Percentiles rank a stretch among this genome's conserved stretches.
Conservation (phyloP, 202 grass and related monocot genomes). For the Carex arenaria region DNA sequence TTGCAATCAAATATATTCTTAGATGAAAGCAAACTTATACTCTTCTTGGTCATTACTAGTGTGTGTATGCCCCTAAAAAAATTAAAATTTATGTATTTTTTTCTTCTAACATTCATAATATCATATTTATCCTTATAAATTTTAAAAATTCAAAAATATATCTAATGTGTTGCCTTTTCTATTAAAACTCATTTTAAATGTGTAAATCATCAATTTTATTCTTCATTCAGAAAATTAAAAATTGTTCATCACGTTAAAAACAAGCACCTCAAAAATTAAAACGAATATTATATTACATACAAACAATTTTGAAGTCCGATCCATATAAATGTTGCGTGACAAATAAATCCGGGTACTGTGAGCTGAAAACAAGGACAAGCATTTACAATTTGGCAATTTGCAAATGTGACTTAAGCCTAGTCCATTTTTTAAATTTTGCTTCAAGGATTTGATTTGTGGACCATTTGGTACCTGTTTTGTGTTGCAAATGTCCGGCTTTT, state of each 20-base stretch:
- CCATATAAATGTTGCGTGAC: not conserved
- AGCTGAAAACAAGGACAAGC: not conserved
- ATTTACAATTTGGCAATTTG: not conserved
- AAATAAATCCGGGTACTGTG: not conserved
- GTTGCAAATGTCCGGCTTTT: conserved; percentile 14
- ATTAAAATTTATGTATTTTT: no score
- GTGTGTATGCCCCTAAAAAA: no score
- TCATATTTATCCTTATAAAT: no score
- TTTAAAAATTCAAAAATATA: no score
- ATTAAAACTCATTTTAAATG: no score
- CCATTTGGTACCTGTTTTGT: not conserved
- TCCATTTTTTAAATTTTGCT: not conserved
- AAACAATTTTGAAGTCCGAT: not conserved
- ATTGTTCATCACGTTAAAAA: not conserved
- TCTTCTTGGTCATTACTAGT: no score
- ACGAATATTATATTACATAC: not conserved
- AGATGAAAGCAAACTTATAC: no score
- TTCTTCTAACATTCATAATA: no score
- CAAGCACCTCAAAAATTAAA: not conserved
- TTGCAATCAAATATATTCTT: no score
- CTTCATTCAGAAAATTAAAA: no score
- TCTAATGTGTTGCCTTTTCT: no score
- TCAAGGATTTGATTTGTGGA: conserved; percentile 4
- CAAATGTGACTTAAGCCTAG: not conserved
- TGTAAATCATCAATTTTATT: no score